Base-by-base conservation (phyloP, 805 yeast species). In the Lipomyces starkeyi region DNA sequence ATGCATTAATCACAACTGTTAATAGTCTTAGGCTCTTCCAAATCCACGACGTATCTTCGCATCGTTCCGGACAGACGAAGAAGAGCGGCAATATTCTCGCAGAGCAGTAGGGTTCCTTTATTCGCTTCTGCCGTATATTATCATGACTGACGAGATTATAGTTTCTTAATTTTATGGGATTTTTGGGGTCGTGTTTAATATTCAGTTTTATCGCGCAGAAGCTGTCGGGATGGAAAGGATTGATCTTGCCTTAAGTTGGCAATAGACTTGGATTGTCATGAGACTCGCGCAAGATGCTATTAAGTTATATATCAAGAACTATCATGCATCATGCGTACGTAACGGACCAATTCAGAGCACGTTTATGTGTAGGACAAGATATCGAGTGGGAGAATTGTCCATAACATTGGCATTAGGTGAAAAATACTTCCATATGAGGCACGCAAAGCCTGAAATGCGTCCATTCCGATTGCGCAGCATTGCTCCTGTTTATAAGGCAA, bases 1-100 rank as follows among this genome's bases (percentile, higher is more conserved):
- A 22, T 17, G 20, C 22, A 7, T 5, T 43, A 6, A 6, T n/a
- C 9, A n/a, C 49, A 43, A 5, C 49, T 5, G 22, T 17, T 43
- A 43, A 43, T n/a, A 9, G 34, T 53, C 56, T 20, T 25, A 71
- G 88, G 87, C 88, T 73, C 80, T 91, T 57, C 92, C 91, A 57
- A 91, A 92, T 74, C 85, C 92, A 56, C 80, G 97, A 59, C 81
- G 91, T 66, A 88, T 91, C 56, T 91, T 91, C 76, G 87, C 93
- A 27, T 89, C 95, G 3, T 91, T 91, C 75, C 80, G 97, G 22
- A 86, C 95, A 1, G 97, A 91, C 70, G 96, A 91, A 73, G 97
- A 91, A 73, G 97, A 92, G 76, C 80, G 93, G 61, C 80, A 83
- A 62, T 89, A 87, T 73, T 90, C 97, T 0, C 81, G 97, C 59